Percentiles rank a stretch among this genome's conserved stretches.
Evolutionary conservation across 192 early-diverging fungal species (phyloP).

Genomic region (Globomyces pollinis-pini): DNA sequence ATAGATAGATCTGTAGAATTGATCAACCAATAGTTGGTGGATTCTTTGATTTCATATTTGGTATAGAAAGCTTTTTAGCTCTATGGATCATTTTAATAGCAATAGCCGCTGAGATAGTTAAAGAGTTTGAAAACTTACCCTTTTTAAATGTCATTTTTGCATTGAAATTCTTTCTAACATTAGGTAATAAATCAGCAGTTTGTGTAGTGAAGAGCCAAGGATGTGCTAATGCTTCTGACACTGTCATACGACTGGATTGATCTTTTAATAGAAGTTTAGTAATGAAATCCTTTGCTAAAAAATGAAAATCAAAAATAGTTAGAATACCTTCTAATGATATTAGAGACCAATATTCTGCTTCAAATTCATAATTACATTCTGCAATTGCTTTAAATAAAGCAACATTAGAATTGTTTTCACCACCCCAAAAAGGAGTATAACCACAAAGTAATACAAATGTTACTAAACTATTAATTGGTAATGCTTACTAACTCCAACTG

Average conservation of each 20-base stretch:
- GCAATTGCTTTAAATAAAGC: conserved; percentile 61
- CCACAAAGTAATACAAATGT: conserved; percentile 44
- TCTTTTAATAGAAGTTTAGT: conserved; percentile 56
- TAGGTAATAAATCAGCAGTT: conserved; percentile 46
- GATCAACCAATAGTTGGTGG: too few species aligned
- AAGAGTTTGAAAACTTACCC: too few species aligned
- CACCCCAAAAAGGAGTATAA: conserved; percentile 43
- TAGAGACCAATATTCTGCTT: conserved; percentile 36
- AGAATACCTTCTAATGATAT: conserved; percentile 56
- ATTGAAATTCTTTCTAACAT: conserved; percentile 56
- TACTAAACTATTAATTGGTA: too few species aligned
- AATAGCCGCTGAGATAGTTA: too few species aligned
- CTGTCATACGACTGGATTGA: conserved; percentile 57
- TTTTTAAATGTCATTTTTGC: conserved; percentile 49
- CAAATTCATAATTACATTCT: conserved; percentile 53
- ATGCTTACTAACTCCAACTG: conserved; percentile 66
- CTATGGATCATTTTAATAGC: too few species aligned
- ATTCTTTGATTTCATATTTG: too few species aligned
- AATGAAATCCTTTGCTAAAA: conserved; percentile 85
- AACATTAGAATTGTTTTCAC: conserved; percentile 31
- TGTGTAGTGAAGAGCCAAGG: conserved; percentile 28
- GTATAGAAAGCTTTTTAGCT: too few species aligned
- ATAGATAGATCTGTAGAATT: too few species aligned
- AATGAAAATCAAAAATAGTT: too few species aligned
- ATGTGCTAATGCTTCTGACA: conserved; percentile 31